Evolutionary conservation across 2,329 filamentous ascomycete genomes (phyloP), one percentile per base, ranked within the genome.

Genomic region (Beauveria scarabaeidicola): DNA sequence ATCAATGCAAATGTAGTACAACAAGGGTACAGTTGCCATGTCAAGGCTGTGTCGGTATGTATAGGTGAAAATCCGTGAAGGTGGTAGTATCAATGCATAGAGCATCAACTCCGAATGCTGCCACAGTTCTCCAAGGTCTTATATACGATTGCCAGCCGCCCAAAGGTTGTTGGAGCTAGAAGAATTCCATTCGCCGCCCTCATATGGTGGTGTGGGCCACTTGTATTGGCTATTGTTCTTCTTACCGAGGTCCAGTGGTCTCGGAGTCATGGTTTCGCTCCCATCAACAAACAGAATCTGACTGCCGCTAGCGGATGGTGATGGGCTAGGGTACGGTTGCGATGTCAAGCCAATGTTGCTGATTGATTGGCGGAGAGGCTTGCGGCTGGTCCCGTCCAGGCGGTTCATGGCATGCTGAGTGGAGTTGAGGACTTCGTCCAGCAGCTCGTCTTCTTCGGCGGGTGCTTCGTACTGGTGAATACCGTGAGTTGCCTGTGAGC

Each of bases 161-260:
- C 89, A 88, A 65, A 92, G 91, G 74, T 88, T 91, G 6, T 90
- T 88, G 11, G 91, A 85, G 32, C 90, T 89, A 46, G 89, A 87
- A 9, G 88, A 85, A 19, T 88, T 91, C 93, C 92, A 97, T 71
- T 96, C 92, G 63, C 87, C 86, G 67, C 96, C 92, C 69, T 96
- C 92, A 66, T 97, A 96, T 3, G 94, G 93, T 23, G 94, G 94
- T 17, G 94, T 97, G 3, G 92, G 93, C 88, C 92, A 97, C 75
- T 96, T 94, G 67, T 82, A 78, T 63, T 81, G 75, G 21, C 67
- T 75, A 13, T 74, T 70, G 1, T 76, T 68, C 77, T 82, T 81
- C 69, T 84, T 84, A 68, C 80, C 78, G 58, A 90, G 84, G 65
- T 89, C 82, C 63, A 92, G 73, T 11, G 90, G 89, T 72, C 88